Percentiles rank a stretch among this genome's conserved stretches.
These are phyloP conservation scores for Nicotiana sylvestris DNA, from an alignment of 257 asterid species.

Conservation along the genomic window DNA sequence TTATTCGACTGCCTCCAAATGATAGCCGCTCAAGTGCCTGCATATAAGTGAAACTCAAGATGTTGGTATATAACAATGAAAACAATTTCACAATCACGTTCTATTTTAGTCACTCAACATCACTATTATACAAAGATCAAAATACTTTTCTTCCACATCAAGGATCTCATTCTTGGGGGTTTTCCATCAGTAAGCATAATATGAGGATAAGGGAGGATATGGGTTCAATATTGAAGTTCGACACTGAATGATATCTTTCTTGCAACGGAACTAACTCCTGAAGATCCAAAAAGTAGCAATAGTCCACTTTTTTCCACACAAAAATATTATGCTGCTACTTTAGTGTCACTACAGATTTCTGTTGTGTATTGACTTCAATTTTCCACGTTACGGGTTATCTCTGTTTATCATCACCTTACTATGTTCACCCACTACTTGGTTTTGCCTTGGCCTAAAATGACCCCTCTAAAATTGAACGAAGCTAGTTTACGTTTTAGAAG, in stretches of 20 bases:
- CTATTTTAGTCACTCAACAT: too few species aligned
- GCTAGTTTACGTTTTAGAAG: background rate
- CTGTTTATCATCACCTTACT: background rate
- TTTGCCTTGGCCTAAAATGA: background rate
- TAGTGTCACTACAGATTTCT: background rate
- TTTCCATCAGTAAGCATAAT: background rate
- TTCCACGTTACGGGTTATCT: background rate
- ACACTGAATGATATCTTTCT: background rate
- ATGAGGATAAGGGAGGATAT: background rate
- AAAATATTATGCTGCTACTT: background rate
- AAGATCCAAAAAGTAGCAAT: background rate
- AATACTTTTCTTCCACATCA: too few species aligned
- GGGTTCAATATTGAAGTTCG: background rate
- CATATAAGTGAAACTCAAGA: slow-evolving; percentile 8
- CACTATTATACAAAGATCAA: too few species aligned
- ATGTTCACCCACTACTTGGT: background rate
- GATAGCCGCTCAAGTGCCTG: slow-evolving; percentile 87
- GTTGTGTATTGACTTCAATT: background rate
- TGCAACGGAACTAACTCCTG: background rate
- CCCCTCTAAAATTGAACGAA: background rate
- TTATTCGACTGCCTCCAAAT: slow-evolving; percentile 67
- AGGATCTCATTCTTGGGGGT: background rate
- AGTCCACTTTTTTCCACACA: background rate
- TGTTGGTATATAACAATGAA: background rate
- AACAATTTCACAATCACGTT: background rate